phyloP scores from a whole-genome alignment of 768 basidiomycete species.

The Lentinula sp. region DNA sequence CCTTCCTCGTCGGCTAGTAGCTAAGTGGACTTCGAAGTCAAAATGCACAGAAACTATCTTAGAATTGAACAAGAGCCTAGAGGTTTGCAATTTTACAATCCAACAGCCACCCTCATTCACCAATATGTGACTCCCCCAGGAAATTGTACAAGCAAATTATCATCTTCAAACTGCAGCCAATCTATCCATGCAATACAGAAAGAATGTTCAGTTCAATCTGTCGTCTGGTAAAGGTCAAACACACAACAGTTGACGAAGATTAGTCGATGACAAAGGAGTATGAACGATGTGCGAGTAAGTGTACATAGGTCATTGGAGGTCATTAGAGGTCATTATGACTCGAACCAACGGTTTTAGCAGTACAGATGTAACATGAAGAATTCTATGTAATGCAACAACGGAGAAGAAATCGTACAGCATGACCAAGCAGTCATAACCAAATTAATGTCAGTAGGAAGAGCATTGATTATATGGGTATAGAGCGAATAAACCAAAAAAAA shows the following conservation, averaged over 20 bases:
- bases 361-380: conserved; percentile 11
- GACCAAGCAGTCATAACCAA: background rate
- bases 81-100: conserved; percentile 38
- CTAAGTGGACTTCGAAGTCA: conserved; percentile 42
- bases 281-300: background rate
- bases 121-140: conserved; percentile 32
- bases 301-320: background rate
- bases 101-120: background rate
- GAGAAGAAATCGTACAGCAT: background rate
- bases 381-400: background rate
- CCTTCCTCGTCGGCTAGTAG: background rate
- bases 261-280: background rate
- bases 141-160: conserved; percentile 73
- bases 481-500: background rate
- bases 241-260: background rate
- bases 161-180: conserved; percentile 78
- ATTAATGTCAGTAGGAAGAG: background rate
- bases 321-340: background rate
- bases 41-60: conserved; percentile 89
- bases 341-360: conserved; percentile 4
- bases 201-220: conserved; percentile 91
- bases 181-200: conserved; percentile 79
- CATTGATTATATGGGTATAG: background rate
- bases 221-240: background rate
- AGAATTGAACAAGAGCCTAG: conserved; percentile 84